Percentiles rank a stretch among this genome's conserved stretches.
phyloP scores from a whole-genome alignment of 345 rosid species.

The Populus euphratica region DNA sequence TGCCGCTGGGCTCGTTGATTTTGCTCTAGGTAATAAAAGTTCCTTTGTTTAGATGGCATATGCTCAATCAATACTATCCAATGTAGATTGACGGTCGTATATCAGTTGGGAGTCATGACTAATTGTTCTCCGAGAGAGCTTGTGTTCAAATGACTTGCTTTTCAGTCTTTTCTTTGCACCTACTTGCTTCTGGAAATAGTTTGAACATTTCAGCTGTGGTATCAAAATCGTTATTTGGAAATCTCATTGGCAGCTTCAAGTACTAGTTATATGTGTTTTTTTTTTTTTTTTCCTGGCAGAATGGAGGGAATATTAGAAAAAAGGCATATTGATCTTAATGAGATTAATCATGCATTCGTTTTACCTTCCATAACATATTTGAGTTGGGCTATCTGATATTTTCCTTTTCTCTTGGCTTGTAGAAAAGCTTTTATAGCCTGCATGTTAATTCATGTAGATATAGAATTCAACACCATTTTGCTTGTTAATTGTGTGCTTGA shows the following conservation, averaged over 20 bases:
- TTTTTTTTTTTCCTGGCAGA: background rate
- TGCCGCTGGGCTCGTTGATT: conserved; percentile 77
- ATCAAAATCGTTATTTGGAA: background rate
- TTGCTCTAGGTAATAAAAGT: conserved; percentile 62
- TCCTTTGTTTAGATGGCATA: background rate
- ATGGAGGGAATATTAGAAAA: background rate
- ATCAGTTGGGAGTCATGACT: background rate
- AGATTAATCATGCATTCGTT: background rate
- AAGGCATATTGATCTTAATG: no score
- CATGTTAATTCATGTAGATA: background rate
- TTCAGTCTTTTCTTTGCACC: background rate
- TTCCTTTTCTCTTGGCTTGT: background rate
- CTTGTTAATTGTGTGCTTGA: conserved; percentile 4
- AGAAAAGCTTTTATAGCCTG: background rate
- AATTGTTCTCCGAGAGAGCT: background rate
- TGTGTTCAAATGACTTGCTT: background rate
- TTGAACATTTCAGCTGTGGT: background rate
- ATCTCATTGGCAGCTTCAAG: background rate
- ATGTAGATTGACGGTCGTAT: background rate
- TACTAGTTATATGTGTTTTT: background rate
- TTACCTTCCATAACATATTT: background rate
- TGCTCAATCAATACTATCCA: background rate
- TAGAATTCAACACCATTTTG: background rate
- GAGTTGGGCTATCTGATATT: background rate
- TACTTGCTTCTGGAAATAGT: background rate